Conservation (phyloP, 2,329 filamentous ascomycete species). For the Pestalotiopsis sp. region DNA sequence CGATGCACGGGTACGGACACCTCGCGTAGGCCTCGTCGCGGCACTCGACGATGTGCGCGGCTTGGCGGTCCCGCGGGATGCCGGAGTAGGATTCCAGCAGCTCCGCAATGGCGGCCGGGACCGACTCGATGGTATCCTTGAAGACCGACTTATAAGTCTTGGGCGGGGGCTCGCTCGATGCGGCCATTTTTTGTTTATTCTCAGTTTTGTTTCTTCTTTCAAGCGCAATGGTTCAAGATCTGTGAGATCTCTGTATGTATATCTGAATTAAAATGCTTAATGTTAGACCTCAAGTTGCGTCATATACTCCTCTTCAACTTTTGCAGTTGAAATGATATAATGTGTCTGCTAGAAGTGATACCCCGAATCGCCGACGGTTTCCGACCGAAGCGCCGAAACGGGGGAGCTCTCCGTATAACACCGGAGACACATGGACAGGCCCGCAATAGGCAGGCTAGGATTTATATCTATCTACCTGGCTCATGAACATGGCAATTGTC, state of each 20-base stretch:
- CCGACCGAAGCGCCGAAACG: constrained; percentile 1
- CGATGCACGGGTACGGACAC: constrained; percentile 42
- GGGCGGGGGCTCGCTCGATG: not conserved
- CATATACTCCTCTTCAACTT: not conserved
- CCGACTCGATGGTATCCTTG: constrained; percentile 1
- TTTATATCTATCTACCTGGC: too few relatives aligned
- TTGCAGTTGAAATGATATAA: not conserved
- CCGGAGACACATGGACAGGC: not conserved
- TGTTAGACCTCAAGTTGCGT: not conserved
- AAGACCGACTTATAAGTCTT: constrained; percentile 3
- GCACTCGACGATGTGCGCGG: constrained; percentile 21
- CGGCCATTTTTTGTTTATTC: not conserved
- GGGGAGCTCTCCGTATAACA: not conserved
- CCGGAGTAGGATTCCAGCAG: constrained; percentile 8
- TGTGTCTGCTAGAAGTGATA: not conserved
- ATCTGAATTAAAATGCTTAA: not conserved
- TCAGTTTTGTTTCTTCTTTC: too few relatives aligned
- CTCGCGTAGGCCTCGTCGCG: constrained; percentile 23
- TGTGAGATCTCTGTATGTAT: not conserved
- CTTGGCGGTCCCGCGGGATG: constrained; percentile 17
- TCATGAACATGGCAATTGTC: too few relatives aligned
- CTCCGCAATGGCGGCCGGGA: constrained; percentile 3
- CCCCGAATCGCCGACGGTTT: constrained; percentile 5
- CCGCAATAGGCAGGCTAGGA: not conserved
- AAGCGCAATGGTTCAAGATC: too few relatives aligned